Conservation (phyloP, 495 filamentous ascomycete genomes). For the Aspergillus affinis region DNA sequence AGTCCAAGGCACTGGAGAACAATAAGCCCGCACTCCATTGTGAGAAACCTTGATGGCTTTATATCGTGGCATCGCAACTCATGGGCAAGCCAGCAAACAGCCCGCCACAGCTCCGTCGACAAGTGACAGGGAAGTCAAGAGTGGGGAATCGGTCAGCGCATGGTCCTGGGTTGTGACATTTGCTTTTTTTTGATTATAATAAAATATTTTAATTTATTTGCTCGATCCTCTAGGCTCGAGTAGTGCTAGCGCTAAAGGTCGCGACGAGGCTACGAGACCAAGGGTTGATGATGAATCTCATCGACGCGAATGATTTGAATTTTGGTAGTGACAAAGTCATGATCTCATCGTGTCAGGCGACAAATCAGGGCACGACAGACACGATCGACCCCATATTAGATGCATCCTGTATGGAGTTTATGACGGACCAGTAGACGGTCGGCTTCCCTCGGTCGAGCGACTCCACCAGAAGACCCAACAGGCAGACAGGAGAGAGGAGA, state of each 20-base stretch:
- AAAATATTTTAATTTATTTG: background rate
- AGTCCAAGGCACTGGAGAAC: background rate
- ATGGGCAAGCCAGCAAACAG: slow-evolving; percentile 6
- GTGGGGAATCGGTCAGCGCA: slow-evolving; percentile 11
- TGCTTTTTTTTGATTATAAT: slow-evolving; percentile 3
- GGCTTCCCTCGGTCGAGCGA: background rate
- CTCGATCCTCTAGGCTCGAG: background rate
- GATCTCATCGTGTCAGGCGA: slow-evolving; percentile 20
- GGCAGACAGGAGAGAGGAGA: too few species aligned
- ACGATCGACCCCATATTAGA: background rate
- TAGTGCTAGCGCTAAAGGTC: background rate
- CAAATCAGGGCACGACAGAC: slow-evolving; percentile 2
- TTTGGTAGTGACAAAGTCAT: slow-evolving; percentile 12
- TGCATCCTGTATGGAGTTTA: background rate
- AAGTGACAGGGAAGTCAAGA: slow-evolving; percentile 11
- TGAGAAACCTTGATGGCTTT: slow-evolving; percentile 23
- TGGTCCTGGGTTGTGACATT: slow-evolving; percentile 15
- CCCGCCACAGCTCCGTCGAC: slow-evolving; percentile 3
- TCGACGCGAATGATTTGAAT: slow-evolving; percentile 23
- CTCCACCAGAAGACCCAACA: too few species aligned
- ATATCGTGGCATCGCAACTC: slow-evolving; percentile 14
- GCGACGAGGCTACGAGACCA: background rate
- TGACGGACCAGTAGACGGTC: background rate
- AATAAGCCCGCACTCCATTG: slow-evolving; percentile 4
- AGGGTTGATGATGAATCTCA: slow-evolving; percentile 11